Conservation (phyloP, 129 eudicot genomes). For the Sambucus nigra region DNA sequence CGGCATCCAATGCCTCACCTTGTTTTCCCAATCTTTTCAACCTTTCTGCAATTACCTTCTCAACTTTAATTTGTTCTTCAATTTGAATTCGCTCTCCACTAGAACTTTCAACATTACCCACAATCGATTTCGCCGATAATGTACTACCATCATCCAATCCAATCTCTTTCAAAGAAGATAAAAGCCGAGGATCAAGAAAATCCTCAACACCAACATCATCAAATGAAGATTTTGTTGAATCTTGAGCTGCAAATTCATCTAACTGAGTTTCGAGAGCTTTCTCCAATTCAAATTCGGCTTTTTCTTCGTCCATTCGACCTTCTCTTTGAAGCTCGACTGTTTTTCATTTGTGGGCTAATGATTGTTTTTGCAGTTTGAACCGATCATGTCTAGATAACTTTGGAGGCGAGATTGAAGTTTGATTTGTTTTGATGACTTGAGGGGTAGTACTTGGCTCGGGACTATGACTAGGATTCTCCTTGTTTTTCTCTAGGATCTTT, state of each 20-base stretch:
- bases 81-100: constrained; percentile 37
- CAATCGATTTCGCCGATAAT: constrained; percentile 13
- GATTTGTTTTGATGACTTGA: constrained; percentile 14
- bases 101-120: constrained; percentile 23
- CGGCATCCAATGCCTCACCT: constrained; percentile 86
- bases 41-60: constrained; percentile 69
- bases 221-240: constrained; percentile 19
- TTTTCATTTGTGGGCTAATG: constrained; percentile 78
- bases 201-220: constrained; percentile 63
- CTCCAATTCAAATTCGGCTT: constrained; percentile 78
- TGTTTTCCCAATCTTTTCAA: constrained; percentile 84
- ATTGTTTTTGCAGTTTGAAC: constrained; percentile 77
- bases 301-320: constrained; percentile 86
- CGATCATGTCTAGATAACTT: constrained; percentile 73
- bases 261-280: constrained; percentile 81
- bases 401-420: constrained; percentile 27
- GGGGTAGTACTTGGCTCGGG: constrained; percentile 26
- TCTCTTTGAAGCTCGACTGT: constrained; percentile 88
- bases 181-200: constrained; percentile 86
- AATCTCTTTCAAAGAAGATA: constrained; percentile 60
- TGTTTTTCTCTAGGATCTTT: constrained; percentile 62
- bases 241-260: constrained; percentile 40
- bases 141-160: constrained; percentile 41
- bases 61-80: constrained; percentile 69
- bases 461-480: constrained; percentile 22